phyloP scores from a whole-genome alignment of 2,329 filamentous ascomycete species.

The Cordyceps javanica region DNA sequence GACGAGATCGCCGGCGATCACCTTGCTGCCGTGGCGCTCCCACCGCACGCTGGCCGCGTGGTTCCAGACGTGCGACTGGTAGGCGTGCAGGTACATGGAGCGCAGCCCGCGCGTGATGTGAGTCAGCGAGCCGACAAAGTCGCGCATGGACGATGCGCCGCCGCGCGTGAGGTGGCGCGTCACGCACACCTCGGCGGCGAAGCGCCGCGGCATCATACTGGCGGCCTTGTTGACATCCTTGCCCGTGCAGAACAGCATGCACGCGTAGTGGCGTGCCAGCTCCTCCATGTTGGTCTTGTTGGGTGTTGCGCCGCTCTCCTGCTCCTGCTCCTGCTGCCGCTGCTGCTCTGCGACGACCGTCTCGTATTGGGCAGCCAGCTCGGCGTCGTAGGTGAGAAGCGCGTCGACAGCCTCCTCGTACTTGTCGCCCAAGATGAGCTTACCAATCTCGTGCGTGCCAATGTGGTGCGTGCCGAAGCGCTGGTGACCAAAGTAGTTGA shows the following conservation, averaged over 20 bases:
- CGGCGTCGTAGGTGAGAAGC: slow-evolving; percentile 66
- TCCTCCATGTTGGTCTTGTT: slow-evolving; percentile 69
- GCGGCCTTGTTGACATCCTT: slow-evolving; percentile 55
- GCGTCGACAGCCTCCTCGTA: slow-evolving; percentile 74
- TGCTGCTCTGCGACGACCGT: slow-evolving; percentile 25
- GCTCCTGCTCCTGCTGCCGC: no score
- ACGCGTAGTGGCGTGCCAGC: slow-evolving; percentile 68
- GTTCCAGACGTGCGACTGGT: slow-evolving; percentile 95
- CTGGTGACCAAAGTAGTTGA: slow-evolving; percentile 98
- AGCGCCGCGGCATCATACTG: slow-evolving; percentile 68
- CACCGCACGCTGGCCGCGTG: slow-evolving; percentile 74
- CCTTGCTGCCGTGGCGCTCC: slow-evolving; percentile 63
- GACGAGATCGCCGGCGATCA: slow-evolving; percentile 82
- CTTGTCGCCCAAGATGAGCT: slow-evolving; percentile 75
- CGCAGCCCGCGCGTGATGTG: slow-evolving; percentile 75
- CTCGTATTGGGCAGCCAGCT: slow-evolving; percentile 45
- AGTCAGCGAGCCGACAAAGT: slow-evolving; percentile 76
- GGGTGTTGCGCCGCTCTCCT: no score
- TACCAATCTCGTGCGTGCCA: slow-evolving; percentile 79
- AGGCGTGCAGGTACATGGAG: slow-evolving; percentile 94
- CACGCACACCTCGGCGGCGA: slow-evolving; percentile 71
- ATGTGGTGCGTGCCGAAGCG: slow-evolving; percentile 85
- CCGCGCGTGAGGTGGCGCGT: slow-evolving; percentile 66
- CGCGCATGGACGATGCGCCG: slow-evolving; percentile 43
- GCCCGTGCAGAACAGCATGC: slow-evolving; percentile 64